Base-by-base conservation (phyloP, 2,329 filamentous ascomycete species). In the Coniochaeta prunicola region DNA sequence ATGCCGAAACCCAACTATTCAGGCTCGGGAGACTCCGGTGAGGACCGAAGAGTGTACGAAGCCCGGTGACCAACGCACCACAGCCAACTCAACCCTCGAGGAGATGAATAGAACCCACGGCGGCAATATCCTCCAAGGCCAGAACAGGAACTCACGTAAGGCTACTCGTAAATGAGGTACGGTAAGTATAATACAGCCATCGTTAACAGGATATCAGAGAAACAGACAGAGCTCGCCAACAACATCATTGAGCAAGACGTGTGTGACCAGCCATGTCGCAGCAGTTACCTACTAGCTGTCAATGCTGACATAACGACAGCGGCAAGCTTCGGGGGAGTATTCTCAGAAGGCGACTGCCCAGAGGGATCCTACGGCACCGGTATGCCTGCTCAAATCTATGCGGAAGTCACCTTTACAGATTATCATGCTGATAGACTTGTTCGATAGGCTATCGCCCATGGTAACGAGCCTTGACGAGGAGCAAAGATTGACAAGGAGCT, bases 1-100 rank as follows among this genome's bases (percentile, higher is more conserved):
- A 28, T 34, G 45, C 12, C 36, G 10, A n/a, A n/a, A 17, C 36
- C 45, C 45, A 48, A 48, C 19, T 26, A 21, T 6, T 50, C 45
- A 7, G 45, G 45, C 45, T 28, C n/a, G 6, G 24, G 45, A 21
- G 28, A 30, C 45, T 50, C 45, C 6, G 12, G 45, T 13, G 45
- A 19, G 4, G 80, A 77, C 71, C 67, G 74, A 63, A 71, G 74
- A 61, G 75, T 91, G 70, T 92, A 94, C 76, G 88, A 92, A 76
- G 86, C 81, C n/a, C 59, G 87, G 86, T 60, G 90, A 94, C 74
- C 90, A 94, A 79, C 82, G 83, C 67, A 91, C 85, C 71, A 70
- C 74, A 62, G 81, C 83, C 62, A 70, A 81, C 60, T 78, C 81
- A 2, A 77, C 84, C 67, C 50, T 68, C 9, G 74, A 79, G 45